Evolutionary conservation across 225 moss, liverwort and hornwort species (phyloP), one percentile per base, ranked within the genome.

Genomic region (Lunularia cruciata): DNA sequence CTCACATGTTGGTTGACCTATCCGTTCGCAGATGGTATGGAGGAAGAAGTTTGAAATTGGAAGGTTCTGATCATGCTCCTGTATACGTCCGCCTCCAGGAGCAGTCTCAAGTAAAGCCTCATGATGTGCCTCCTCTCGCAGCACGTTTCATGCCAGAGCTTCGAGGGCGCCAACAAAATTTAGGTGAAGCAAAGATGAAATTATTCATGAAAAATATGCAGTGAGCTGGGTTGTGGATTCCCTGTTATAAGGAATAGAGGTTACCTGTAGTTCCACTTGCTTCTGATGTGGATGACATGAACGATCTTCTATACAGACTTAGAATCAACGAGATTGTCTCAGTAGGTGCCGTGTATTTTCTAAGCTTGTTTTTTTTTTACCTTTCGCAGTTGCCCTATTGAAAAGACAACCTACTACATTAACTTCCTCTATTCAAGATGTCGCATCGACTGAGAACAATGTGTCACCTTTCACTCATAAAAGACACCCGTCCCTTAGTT

Each of bases 21-120:
- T 40, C 22, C 61, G 16, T 35, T 49, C 38, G 54, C 76, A 98
- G 96, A 76, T 89, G 92, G 83, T 81, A 84, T 79, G 90, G 89
- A 40, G 95, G 89, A 48, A 90, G 86, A 69, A 83, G 69, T 63
- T 77, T 87, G 68, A 98, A 89, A 63, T 65, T 98, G 82, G 89
- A 98, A 76, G 96, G 96, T 54, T 98, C 96, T 68, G 96, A 98
- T 61, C 96, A 98, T 70, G 96, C 87, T 69, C 96, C 96, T 74
- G 81, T 98, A 35, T 82, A 77, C 36, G 82, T 88, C 35, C 78
- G 78, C 57, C 72, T 98, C 34, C 80, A 76, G 72, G 62, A 75
- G 8, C 96, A 98, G 74, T 71, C 76, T 19, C 71, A 67, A 16
- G 75, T 87, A 42, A 77, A 82, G 47, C 80, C 75, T 37, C 92